Percentiles rank a stretch among this genome's conserved stretches.
These are phyloP conservation scores for Candida ascalaphidarum DNA, from an alignment of 805 yeast genomes.

Conservation along the genomic window DNA sequence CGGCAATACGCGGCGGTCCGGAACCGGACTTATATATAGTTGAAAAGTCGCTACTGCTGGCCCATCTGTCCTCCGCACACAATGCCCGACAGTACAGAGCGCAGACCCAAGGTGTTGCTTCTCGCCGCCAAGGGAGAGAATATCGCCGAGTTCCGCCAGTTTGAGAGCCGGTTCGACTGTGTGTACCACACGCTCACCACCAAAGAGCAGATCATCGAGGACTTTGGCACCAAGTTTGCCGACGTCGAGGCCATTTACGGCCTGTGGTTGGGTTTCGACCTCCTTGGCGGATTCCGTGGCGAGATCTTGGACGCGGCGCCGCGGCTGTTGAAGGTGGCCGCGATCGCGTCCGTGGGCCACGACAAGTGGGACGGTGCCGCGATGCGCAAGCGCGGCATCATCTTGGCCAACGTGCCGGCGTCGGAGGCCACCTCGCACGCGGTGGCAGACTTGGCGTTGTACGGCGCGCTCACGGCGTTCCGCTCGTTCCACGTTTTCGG, in stretches of 20 bases:
- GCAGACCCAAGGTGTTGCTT: too few relatives aligned
- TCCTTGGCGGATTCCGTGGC: slow-evolving; percentile 41
- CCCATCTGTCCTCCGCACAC: too few relatives aligned
- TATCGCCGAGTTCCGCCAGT: too few relatives aligned
- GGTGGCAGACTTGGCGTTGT: slow-evolving; percentile 66
- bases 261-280: slow-evolving; percentile 48
- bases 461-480: slow-evolving; percentile 49
- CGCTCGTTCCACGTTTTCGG: slow-evolving; percentile 47
- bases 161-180: slow-evolving; percentile 30
- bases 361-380: slow-evolving; percentile 40
- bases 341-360: slow-evolving; percentile 51
- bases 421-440: slow-evolving; percentile 51
- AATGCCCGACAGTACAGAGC: too few relatives aligned
- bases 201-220: slow-evolving; percentile 30
- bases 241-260: slow-evolving; percentile 47
- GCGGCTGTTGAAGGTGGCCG: slow-evolving; percentile 33
- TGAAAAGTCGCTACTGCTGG: too few relatives aligned
- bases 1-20: too few relatives aligned
- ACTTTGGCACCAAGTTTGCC: slow-evolving; percentile 31
- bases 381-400: slow-evolving; percentile 35
- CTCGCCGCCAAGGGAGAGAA: too few relatives aligned
- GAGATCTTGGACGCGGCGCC: slow-evolving; percentile 40
- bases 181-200: slow-evolving; percentile 32
- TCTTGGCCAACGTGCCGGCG: slow-evolving; percentile 53
- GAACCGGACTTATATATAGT: too few relatives aligned